A percentile compares a stretch with the other conserved stretches of the same genome.
Conservation (phyloP, 2,329 filamentous ascomycete genomes). For the Apiospora aurea region DNA sequence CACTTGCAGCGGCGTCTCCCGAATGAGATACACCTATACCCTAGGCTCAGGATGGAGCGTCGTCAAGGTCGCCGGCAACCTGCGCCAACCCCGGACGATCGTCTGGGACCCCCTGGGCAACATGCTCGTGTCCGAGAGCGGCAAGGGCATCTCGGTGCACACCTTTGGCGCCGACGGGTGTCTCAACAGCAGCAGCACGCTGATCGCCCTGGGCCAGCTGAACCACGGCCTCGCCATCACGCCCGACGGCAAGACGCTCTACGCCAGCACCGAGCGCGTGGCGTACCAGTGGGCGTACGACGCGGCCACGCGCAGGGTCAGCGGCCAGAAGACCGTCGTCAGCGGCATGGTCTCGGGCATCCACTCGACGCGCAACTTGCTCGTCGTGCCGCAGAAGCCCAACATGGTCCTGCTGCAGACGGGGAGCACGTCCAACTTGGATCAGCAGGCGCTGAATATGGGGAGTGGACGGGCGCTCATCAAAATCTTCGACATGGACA, state of each 20-base stretch:
- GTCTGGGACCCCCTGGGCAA: conserved; percentile 46
- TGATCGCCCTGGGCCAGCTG: conserved; percentile 45
- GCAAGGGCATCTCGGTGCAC: conserved; percentile 48
- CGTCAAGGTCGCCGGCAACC: conserved; percentile 48
- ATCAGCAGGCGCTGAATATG: conserved; percentile 44
- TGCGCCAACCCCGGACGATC: conserved; percentile 46
- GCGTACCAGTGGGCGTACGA: conserved; percentile 67
- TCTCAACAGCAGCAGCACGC: conserved; percentile 46
- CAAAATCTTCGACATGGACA: conserved; percentile 50
- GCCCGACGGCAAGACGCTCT: conserved; percentile 48
- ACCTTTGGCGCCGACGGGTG: conserved; percentile 50
- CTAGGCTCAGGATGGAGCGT: conserved; percentile 46
- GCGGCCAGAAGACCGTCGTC: conserved; percentile 49
- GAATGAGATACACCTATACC: conserved; percentile 42
- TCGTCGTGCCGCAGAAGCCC: conserved; percentile 45
- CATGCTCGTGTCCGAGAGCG: conserved; percentile 47
- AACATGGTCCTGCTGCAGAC: conserved; percentile 48
- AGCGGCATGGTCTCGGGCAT: conserved; percentile 48
- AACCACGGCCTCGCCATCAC: conserved; percentile 51
- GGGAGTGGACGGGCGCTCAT: conserved; percentile 48
- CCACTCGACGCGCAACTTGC: conserved; percentile 48
- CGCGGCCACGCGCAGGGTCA: conserved; percentile 52
- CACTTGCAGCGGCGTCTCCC: conserved; percentile 44
- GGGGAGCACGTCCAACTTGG: conserved; percentile 49
- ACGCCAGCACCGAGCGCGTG: conserved; percentile 47